Base-by-base conservation (phyloP, 352 stramenopile genomes). In the Globisporangium spinosum region DNA sequence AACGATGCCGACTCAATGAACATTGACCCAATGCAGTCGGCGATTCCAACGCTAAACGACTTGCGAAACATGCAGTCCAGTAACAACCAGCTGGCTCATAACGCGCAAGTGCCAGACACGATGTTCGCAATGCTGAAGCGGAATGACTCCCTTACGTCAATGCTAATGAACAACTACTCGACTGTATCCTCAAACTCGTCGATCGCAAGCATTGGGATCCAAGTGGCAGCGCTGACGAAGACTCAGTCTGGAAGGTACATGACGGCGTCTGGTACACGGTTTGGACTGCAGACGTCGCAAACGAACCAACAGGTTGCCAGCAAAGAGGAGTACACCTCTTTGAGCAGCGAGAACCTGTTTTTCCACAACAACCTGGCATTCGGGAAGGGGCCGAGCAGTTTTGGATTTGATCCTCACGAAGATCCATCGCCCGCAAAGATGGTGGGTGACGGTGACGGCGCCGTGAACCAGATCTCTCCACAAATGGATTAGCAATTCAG, bases 111-210 rank as follows among this genome's bases (percentile, higher is more conserved):
- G 10, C 53, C 40, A 3, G 63, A 61, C 23, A 8, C 64, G 34
- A 64, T 49, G 58, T 60, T 70, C 35, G 23, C 29, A 17, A 23
- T 64, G 17, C 29, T 70, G 40, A 70, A 58, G 43, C 55, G 64
- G 8, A 60, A 53, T 25, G 58, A 70, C 29, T 70, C 64, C 10
- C 64, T 70, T 40, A 62, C 64, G 27, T 70, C 64, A 17, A 45
- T 70, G 12, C 20, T 68, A 4, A 22, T 62, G 53, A 62, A 45
- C 35, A 64, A 70, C 34, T 70, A 65, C 40, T 70, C 64, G 55
- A 70, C 56, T 4, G 64, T 64, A 12, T 70, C 64, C 9, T 70
- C 64, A 23, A 70, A 51, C 29, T 65, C 64, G 43, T 70, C 64
- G 40, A 64, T 70, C 43, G 64, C 64, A 17, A 70, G 64, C 34